Evolutionary conservation across 2,329 filamentous ascomycete genomes (phyloP).

Genomic region (Ceratocystis alfenasii): DNA sequence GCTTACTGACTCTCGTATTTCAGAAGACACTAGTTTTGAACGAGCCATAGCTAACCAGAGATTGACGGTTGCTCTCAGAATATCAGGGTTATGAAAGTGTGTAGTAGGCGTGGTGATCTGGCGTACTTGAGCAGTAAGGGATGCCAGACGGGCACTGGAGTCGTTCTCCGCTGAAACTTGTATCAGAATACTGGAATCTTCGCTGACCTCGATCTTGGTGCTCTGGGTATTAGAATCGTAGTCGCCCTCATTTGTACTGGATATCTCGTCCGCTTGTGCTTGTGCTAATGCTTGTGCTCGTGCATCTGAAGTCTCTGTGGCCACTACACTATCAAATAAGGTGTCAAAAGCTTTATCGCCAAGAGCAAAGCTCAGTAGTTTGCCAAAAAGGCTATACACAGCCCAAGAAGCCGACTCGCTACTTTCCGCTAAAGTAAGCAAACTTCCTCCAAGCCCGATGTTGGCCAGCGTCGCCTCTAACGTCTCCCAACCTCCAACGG

Average conservation of each 20-base stretch:
- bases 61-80: constrained; percentile 49
- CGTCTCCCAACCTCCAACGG: constrained; percentile 58
- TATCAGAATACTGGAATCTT: background rate
- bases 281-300: background rate
- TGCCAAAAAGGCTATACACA: constrained; percentile 65
- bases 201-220: background rate
- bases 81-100: constrained; percentile 48
- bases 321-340: constrained; percentile 46
- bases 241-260: background rate
- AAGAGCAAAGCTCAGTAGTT: constrained; percentile 67
- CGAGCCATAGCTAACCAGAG: constrained; percentile 53
- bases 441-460: constrained; percentile 51
- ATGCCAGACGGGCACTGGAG: background rate
- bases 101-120: constrained; percentile 41
- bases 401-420: constrained; percentile 37
- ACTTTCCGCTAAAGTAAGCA: constrained; percentile 29
- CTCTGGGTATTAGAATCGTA: background rate
- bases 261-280: background rate
- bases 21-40: constrained; percentile 23
- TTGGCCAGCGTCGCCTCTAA: constrained; percentile 61
- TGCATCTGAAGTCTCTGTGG: background rate
- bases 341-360: constrained; percentile 63
- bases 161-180: background rate
- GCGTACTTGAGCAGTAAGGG: constrained; percentile 29
- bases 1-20: constrained; percentile 33